Evolutionary conservation across 1,284 basidiomycete species (phyloP).

Genomic region (Ustilago lituana): DNA sequence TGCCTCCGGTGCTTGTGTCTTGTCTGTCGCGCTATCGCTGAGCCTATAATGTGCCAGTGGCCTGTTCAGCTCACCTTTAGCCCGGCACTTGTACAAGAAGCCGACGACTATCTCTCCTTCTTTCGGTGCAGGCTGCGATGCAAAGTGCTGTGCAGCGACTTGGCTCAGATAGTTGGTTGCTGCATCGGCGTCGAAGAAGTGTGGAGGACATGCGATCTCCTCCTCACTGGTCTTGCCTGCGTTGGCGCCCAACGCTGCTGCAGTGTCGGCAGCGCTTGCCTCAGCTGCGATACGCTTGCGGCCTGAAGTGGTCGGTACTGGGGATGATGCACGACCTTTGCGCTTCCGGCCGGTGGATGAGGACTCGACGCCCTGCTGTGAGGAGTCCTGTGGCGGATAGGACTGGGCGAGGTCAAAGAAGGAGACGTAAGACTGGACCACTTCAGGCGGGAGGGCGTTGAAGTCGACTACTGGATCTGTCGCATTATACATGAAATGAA

Average conservation of each 20-base stretch:
- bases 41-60: slow-evolving; percentile 45
- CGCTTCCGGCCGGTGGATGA: slow-evolving; percentile 36
- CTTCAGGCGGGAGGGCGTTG: slow-evolving; percentile 44
- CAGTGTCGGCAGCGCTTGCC: slow-evolving; percentile 23
- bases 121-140: slow-evolving; percentile 55
- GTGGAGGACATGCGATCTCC: slow-evolving; percentile 48
- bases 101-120: slow-evolving; percentile 62
- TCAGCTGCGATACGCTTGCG: slow-evolving; percentile 37
- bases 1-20: slow-evolving; percentile 7
- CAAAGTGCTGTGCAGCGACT: slow-evolving; percentile 56
- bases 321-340: slow-evolving; percentile 29
- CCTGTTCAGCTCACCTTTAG: slow-evolving; percentile 52
- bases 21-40: slow-evolving; percentile 25
- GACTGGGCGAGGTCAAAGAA: slow-evolving; percentile 52
- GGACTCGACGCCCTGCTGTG: slow-evolving; percentile 6
- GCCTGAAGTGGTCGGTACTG: slow-evolving; percentile 8
- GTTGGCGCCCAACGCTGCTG: slow-evolving; percentile 13
- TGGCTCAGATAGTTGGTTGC: slow-evolving; percentile 51
- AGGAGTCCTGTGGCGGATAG: slow-evolving; percentile 49
- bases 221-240: slow-evolving; percentile 28
- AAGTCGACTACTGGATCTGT: slow-evolving; percentile 56
- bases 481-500: neutral
- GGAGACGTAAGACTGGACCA: slow-evolving; percentile 53
- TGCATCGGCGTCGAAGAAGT: slow-evolving; percentile 57
- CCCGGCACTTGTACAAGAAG: slow-evolving; percentile 59